phyloP scores from a whole-genome alignment of 1,284 basidiomycete genomes.

The Schizophyllum commune region DNA sequence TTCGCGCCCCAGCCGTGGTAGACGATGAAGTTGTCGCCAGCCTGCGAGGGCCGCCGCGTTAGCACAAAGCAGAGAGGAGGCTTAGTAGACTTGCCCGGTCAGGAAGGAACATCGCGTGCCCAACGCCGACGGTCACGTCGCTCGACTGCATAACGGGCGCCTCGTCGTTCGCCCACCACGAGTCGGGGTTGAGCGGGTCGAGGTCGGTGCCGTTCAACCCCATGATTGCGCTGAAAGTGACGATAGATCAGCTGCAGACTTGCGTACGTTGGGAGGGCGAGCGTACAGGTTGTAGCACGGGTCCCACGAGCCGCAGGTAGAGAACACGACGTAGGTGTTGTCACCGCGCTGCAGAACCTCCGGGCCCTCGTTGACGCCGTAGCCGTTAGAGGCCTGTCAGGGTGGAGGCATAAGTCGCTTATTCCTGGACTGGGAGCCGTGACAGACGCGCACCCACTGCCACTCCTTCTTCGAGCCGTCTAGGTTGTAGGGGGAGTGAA shows the following conservation, averaged over 20 bases:
- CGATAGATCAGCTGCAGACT: background rate
- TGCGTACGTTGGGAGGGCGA: background rate
- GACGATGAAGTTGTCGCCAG: constrained; percentile 4
- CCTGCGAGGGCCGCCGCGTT: background rate
- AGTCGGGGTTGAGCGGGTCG: constrained; percentile 7
- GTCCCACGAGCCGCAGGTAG: constrained; percentile 9
- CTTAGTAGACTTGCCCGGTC: constrained; percentile 1
- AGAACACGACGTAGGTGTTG: constrained; percentile 5
- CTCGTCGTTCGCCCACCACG: constrained; percentile 9
- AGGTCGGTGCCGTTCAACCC: constrained; percentile 1
- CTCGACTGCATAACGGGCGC: constrained; percentile 5
- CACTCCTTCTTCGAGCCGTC: constrained; percentile 8
- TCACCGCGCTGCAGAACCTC: constrained; percentile 2
- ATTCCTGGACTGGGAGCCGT: no score
- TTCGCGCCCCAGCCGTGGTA: constrained; percentile 7
- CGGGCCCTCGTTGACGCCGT: constrained; percentile 9
- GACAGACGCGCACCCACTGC: background rate
- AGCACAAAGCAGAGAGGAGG: background rate
- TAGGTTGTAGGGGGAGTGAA: constrained; percentile 7
- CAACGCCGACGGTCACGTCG: constrained; percentile 4
- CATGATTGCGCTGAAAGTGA: constrained; percentile 2
- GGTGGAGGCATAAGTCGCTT: no score
- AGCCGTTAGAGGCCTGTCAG: background rate
- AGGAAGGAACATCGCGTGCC: constrained; percentile 7
- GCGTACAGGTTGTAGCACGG: constrained; percentile 6